These are phyloP conservation scores for Calonectria pseudoreteaudii DNA, from an alignment of 2,329 filamentous ascomycete genomes.

Conservation along the genomic window DNA sequence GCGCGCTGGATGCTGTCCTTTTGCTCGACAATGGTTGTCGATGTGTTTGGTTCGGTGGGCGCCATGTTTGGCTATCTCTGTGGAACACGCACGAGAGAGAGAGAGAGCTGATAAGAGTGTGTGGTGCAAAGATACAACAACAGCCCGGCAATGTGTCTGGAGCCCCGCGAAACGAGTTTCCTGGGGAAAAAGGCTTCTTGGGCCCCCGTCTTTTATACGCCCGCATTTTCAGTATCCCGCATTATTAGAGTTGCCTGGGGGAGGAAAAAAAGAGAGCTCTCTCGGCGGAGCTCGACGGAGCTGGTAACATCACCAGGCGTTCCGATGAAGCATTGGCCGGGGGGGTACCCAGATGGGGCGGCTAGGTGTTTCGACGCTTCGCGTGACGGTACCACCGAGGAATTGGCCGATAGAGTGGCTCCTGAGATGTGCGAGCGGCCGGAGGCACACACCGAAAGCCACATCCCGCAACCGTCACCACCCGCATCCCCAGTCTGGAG, in stretches of 20 bases:
- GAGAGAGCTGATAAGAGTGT: constrained; percentile 10
- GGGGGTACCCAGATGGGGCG: constrained; percentile 20
- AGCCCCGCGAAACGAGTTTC: constrained; percentile 24
- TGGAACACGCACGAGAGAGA: too few relatives aligned
- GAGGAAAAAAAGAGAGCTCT: too few relatives aligned
- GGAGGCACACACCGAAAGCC: constrained; percentile 14
- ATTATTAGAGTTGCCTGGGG: constrained; percentile 21
- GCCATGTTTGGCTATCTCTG: constrained; percentile 26
- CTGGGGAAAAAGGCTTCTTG: constrained; percentile 12
- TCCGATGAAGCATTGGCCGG: constrained; percentile 19
- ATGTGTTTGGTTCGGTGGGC: constrained; percentile 30
- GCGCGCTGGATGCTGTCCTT: constrained; percentile 36
- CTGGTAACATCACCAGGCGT: constrained; percentile 21
- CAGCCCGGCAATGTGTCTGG: not conserved
- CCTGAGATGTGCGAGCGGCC: not conserved
- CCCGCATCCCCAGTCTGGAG: constrained; percentile 7
- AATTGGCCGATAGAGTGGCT: constrained; percentile 36
- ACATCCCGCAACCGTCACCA: not conserved
- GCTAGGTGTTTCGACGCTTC: constrained; percentile 22
- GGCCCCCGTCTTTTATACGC: constrained; percentile 21
- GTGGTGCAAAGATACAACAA: not conserved
- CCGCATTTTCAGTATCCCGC: constrained; percentile 14
- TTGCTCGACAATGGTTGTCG: constrained; percentile 37
- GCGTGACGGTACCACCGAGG: constrained; percentile 41
- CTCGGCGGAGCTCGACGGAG: not conserved